Evolutionary conservation across 352 stramenopile genomes (phyloP), one percentile per base, ranked within the genome.

Genomic region (Globisporangium echinulatum): DNA sequence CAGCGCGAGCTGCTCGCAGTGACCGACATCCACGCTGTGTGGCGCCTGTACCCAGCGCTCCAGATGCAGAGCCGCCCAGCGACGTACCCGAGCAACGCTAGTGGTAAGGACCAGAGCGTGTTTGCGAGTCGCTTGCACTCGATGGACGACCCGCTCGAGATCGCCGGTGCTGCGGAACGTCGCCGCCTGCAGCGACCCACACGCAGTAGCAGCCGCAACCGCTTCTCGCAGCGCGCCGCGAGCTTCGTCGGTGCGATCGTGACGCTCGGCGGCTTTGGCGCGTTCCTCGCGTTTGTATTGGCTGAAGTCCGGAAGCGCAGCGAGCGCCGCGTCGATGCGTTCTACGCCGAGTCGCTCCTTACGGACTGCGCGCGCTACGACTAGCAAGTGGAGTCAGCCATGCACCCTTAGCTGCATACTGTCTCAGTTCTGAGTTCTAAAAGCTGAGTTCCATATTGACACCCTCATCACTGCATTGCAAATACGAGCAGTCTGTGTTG

Each of bases 1-100:
- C 82, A 94, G 66, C 82, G 85, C 40, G 77, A 90, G 44, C 58
- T 82, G 38, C 69, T 94, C 59, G 76, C 81, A 9, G 73, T 79
- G 9, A 83, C 74, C 17, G 85, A 92, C 52, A 83, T 92, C 62
- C 79, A 91, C 56, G 79, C 79, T 6, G 77, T 92, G 14, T 91
- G 81, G 82, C 62, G 61, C 2, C 59, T 94, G 8, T 92, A 94
- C 59, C 84, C 85, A 43, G 54, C 51, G 19, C 70, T 93, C 14
- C 81, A 82, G 49, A 50, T 63, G n/a, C 64, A 79, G n/a, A 49
- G 64, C 33, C 60, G 49, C 25, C 66, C 77, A 39, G 69, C 73
- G 56, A 61, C 65, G 15, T 77, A 76, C 54, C 52, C 66, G 13
- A 83, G 58, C 8, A 65, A 51, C 4, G 53, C 66, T 19, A 47